Evolutionary conservation across 768 basidiomycete species (phyloP), one percentile per base, ranked within the genome.

Genomic region (Sutorius australiensis): DNA sequence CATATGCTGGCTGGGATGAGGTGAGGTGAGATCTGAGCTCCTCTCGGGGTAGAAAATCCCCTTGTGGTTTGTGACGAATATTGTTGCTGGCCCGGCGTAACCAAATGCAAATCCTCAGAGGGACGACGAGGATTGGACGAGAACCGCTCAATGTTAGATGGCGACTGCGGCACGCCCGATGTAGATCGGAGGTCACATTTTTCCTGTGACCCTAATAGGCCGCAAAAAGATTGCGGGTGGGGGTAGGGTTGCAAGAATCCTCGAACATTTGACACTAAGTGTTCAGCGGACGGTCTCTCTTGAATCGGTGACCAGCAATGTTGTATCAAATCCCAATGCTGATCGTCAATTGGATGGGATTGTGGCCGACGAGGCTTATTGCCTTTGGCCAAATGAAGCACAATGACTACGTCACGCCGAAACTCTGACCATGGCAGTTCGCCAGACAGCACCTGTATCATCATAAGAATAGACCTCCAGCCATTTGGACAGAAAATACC

Each of bases 301-400:
- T 49, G 11, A 28, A 47, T 37, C 1, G 46, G n/a, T 1, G 17
- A 55, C 45, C 57, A 60, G 24, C 50, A 56, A 13, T 33, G 14
- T 13, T 51, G 19, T 45, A 55, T 48, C n/a, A 59, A 38, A 19
- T 30, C 27, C 58, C 52, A 55, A 33, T 55, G 31, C 6, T n/a
- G 8, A 11, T 59, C 44, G 36, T 51, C 38, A 12, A 59, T 48
- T 2, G 53, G 36, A 46, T 8, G 53, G n/a, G 33, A 46, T 30
- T 43, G 46, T 7, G 58, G 51, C 37, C 47, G 46, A 5, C 53
- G 33, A 21, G 57, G 56, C 24, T 34, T 50, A 11, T 41, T 14
- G 21, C 50, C 57, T 16, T 39, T 36, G 16, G 47, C 47, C 44
- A 58, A 40, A 3, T 38, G 19, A 33, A 37, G 33, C 8, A 46